These are phyloP conservation scores for Linderniella brevidens DNA, from an alignment of 257 asterid genomes.

Conservation along the genomic window DNA sequence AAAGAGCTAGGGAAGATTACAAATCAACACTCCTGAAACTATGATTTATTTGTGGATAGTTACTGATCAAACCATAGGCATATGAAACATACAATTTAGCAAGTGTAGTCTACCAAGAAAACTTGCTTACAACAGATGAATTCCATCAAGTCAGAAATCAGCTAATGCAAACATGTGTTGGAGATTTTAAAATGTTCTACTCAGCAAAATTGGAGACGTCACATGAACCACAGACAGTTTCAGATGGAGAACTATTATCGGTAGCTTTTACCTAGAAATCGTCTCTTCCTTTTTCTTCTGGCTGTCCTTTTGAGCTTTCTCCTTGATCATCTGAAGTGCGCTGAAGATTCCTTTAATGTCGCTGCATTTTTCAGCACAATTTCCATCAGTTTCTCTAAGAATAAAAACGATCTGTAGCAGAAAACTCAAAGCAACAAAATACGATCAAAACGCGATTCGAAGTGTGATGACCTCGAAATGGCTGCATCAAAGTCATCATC, in stretches of 20 bases:
- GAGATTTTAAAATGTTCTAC: too few relatives aligned
- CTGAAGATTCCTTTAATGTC: constrained; percentile 70
- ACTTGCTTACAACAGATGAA: too few relatives aligned
- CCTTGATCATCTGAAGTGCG: constrained; percentile 81
- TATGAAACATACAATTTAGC: too few relatives aligned
- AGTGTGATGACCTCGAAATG: constrained; percentile 42
- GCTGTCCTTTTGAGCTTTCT: constrained; percentile 75
- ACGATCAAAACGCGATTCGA: not conserved
- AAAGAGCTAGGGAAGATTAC: too few relatives aligned
- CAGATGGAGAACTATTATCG: not conserved
- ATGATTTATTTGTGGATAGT: too few relatives aligned
- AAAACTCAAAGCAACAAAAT: not conserved
- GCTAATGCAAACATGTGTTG: too few relatives aligned
- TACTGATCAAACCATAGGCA: too few relatives aligned
- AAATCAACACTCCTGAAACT: too few relatives aligned
- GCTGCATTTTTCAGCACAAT: constrained; percentile 24
- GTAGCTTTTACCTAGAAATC: constrained; percentile 47
- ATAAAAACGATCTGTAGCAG: not conserved
- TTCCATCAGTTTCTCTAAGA: constrained; percentile 1
- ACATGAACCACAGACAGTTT: not conserved
- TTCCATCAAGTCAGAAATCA: too few relatives aligned
- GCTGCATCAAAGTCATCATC: constrained; percentile 78
- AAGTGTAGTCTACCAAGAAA: too few relatives aligned
- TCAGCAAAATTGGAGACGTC: not conserved
- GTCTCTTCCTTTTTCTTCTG: constrained; percentile 90